A percentile compares a stretch with the other conserved stretches of the same genome.
These are phyloP conservation scores for Panaeolus cyanescens DNA, from an alignment of 768 basidiomycete species.

Conservation along the genomic window DNA sequence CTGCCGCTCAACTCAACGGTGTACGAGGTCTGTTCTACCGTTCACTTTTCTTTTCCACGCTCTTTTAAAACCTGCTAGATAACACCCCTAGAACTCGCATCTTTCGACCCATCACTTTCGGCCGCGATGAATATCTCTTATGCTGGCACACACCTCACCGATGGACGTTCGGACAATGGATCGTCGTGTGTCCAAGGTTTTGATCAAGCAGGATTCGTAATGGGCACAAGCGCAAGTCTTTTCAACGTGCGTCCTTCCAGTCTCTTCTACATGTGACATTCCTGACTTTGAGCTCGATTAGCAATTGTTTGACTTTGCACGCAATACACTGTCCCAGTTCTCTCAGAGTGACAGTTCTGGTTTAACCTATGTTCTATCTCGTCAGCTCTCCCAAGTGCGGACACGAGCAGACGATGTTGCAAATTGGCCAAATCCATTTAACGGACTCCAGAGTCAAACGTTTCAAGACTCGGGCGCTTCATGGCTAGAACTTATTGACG, in stretches of 20 bases:
- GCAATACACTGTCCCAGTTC: slow-evolving; percentile 42
- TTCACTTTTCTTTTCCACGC: neutral
- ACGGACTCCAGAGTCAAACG: slow-evolving; percentile 44
- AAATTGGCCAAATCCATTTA: slow-evolving; percentile 70
- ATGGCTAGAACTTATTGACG: slow-evolving; percentile 70
- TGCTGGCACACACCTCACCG: slow-evolving; percentile 63
- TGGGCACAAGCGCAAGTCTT: slow-evolving; percentile 72
- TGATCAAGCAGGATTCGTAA: slow-evolving; percentile 73
- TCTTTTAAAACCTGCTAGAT: slow-evolving; percentile 36
- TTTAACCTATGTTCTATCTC: slow-evolving; percentile 49
- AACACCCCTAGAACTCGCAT: slow-evolving; percentile 68
- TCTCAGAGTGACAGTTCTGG: slow-evolving; percentile 34
- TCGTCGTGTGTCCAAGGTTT: slow-evolving; percentile 73
- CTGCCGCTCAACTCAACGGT: slow-evolving; percentile 47
- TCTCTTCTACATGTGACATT: neutral
- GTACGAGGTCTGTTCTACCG: slow-evolving; percentile 50
- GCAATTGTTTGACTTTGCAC: slow-evolving; percentile 52
- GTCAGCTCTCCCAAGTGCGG: slow-evolving; percentile 48
- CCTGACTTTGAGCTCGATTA: slow-evolving; percentile 15
- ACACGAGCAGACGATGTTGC: slow-evolving; percentile 61
- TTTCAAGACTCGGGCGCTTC: slow-evolving; percentile 55
- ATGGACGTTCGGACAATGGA: slow-evolving; percentile 54
- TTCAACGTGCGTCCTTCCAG: slow-evolving; percentile 50
- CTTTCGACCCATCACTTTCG: slow-evolving; percentile 72
- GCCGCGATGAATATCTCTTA: slow-evolving; percentile 66